These are phyloP conservation scores for Symbiodinium pilosum DNA, from an alignment of 73 alveolate genomes.

Conservation along the genomic window DNA sequence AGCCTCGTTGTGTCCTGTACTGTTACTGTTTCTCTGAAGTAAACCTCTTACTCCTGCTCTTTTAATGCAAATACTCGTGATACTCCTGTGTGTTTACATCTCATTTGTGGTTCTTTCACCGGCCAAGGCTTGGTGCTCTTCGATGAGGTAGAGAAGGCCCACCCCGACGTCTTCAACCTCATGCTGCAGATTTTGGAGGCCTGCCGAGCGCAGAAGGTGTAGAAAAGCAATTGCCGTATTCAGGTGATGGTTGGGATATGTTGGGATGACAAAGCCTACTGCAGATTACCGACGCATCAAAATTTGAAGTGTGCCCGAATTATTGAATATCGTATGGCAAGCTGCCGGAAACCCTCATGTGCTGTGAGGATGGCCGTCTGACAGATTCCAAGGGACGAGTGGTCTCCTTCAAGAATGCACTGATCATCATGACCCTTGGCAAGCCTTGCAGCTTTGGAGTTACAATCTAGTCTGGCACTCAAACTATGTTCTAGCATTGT, in stretches of 20 bases:
- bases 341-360: too few relatives aligned
- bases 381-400: conserved; percentile 95
- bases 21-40: not conserved
- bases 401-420: conserved; percentile 89
- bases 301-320: too few relatives aligned
- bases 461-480: conserved; percentile 28
- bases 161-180: conserved; percentile 95
- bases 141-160: conserved; percentile 96
- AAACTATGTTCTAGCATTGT: too few relatives aligned
- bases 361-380: conserved; percentile 95
- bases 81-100: too few relatives aligned
- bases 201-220: not conserved
- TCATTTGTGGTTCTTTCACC: not conserved
- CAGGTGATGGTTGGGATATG: too few relatives aligned
- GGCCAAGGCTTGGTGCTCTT: conserved; percentile 86
- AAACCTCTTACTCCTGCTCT: not conserved
- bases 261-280: too few relatives aligned
- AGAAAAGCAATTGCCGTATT: not conserved
- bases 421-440: conserved; percentile 60
- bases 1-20: not conserved
- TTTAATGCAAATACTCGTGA: too few relatives aligned
- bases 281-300: too few relatives aligned
- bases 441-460: too few relatives aligned
- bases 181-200: conserved; percentile 95
- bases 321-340: too few relatives aligned